Conservation (phyloP, 345 rosid species). For the Citrus mangshanensis region DNA sequence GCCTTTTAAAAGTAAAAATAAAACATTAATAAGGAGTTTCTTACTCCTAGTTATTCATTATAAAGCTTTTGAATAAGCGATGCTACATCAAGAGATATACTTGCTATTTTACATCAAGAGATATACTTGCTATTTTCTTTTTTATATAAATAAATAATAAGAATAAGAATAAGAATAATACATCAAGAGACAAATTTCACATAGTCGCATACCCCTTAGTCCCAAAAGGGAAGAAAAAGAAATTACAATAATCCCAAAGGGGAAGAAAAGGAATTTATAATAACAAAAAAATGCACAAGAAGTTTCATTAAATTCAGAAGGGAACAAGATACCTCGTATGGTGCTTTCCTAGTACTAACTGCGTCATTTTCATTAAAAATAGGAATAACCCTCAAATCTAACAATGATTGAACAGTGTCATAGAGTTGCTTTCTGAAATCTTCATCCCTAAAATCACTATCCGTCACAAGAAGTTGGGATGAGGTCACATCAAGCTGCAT, state of each 20-base stretch:
- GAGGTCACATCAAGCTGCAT: constrained; percentile 64
- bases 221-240: not conserved
- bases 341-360: constrained; percentile 57
- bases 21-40: not conserved
- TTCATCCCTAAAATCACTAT: constrained; percentile 48
- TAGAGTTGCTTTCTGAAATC: constrained; percentile 47
- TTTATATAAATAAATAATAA: no score
- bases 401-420: constrained; percentile 44
- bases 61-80: not conserved
- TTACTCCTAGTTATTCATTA: not conserved
- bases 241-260: not conserved
- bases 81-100: not conserved
- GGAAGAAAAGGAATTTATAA: not conserved
- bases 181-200: not conserved
- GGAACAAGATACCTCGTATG: constrained; percentile 42
- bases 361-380: constrained; percentile 65
- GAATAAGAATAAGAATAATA: no score
- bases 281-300: not conserved
- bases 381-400: constrained; percentile 48
- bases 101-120: not conserved
- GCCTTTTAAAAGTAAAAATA: not conserved
- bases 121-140: not conserved
- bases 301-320: not conserved
- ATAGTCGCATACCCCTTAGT: not conserved
- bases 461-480: constrained; percentile 58